Conservation (phyloP, 2,329 filamentous ascomycete species). For the Calonectria ilicicola region DNA sequence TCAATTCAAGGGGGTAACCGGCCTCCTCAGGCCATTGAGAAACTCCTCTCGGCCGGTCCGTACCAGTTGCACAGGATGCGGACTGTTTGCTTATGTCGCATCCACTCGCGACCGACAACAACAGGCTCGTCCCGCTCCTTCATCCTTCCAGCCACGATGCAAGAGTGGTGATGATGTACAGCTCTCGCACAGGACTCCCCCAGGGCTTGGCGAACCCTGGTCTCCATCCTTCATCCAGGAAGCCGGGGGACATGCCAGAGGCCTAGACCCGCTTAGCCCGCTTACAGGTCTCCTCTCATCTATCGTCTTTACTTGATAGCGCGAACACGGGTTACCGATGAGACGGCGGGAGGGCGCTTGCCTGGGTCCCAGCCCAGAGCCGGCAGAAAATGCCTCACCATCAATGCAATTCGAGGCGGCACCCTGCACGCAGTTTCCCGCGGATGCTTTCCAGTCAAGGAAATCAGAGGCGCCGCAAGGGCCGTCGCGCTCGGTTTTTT, state of each 20-base stretch:
- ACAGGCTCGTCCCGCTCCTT: not conserved
- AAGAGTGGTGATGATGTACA: slow-evolving; percentile 25
- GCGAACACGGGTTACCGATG: slow-evolving; percentile 28
- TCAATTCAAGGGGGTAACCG: not conserved
- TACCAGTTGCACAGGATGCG: not conserved
- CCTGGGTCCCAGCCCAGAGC: slow-evolving; percentile 13
- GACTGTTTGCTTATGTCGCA: not conserved
- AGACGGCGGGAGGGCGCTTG: slow-evolving; percentile 19
- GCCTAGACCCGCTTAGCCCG: slow-evolving; percentile 36
- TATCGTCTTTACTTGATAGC: slow-evolving; percentile 19
- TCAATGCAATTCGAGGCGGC: not conserved
- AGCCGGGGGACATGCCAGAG: slow-evolving; percentile 13
- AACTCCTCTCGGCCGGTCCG: not conserved
- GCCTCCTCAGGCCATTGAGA: not conserved
- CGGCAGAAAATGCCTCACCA: slow-evolving; percentile 28
- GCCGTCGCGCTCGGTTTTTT: not conserved
- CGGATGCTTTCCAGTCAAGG: slow-evolving; percentile 12
- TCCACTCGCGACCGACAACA: not conserved
- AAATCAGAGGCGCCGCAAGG: slow-evolving; percentile 14
- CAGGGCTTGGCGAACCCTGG: slow-evolving; percentile 34
- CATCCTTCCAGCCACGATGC: slow-evolving; percentile 6
- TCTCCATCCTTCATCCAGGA: slow-evolving; percentile 1
- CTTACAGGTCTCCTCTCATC: slow-evolving; percentile 18
- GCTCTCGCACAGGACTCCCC: slow-evolving; percentile 24
- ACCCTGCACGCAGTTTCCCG: slow-evolving; percentile 9